These are phyloP conservation scores for Xerocomellus chrysenteron DNA, from an alignment of 768 basidiomycete species.

Conservation along the genomic window DNA sequence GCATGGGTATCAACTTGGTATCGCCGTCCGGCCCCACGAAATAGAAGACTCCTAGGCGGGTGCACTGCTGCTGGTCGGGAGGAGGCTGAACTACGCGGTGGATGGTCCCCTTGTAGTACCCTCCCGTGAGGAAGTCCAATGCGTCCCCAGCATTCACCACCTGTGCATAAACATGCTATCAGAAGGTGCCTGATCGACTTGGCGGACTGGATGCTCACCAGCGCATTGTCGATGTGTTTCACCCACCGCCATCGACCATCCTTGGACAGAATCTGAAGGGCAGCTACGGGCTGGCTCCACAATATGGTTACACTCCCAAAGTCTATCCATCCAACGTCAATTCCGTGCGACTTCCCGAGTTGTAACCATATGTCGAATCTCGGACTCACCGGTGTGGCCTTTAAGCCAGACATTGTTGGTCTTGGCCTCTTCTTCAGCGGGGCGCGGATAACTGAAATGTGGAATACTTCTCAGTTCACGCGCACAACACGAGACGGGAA, in stretches of 20 bases:
- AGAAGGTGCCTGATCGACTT: background rate
- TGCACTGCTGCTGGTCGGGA: conserved; percentile 46
- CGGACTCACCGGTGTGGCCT: conserved; percentile 50
- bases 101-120: conserved; percentile 57
- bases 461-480: background rate
- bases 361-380: no score
- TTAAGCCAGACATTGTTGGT: conserved; percentile 59
- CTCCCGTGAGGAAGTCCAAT: conserved; percentile 59
- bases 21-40: conserved; percentile 54
- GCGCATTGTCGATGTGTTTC: conserved; percentile 55
- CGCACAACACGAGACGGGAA: background rate
- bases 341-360: background rate
- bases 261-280: conserved; percentile 52
- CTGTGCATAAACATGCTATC: conserved; percentile 27
- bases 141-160: conserved; percentile 61
- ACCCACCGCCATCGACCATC: conserved; percentile 60
- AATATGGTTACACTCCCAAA: conserved; percentile 56
- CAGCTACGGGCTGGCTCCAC: conserved; percentile 61
- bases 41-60: conserved; percentile 59
- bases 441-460: conserved; percentile 45
- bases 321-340: conserved; percentile 32
- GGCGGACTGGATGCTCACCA: conserved; percentile 34
- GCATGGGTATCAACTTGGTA: conserved; percentile 44
- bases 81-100: conserved; percentile 64
- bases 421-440: conserved; percentile 47